Evolutionary conservation across 345 rosid genomes (phyloP), one percentile per base, ranked within the genome.

Genomic region (Geranium brycei): DNA sequence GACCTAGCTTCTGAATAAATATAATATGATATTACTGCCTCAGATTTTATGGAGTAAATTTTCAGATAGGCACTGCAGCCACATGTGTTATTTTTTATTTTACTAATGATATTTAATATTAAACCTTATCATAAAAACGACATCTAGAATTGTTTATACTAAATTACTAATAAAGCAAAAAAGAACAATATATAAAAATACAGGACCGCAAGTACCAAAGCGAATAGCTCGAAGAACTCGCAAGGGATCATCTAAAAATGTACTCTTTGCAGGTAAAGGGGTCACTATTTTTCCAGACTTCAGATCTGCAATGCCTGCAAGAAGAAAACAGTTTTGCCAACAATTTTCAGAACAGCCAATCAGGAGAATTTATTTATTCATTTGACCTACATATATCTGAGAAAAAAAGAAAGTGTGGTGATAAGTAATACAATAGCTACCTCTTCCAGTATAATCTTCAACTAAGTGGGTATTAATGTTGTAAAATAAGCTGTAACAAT

Each of bases 191-290:
- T 4, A 32, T 16, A 38, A 32, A 65, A 62, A 62, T 31, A 57
- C 17, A 57, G 59, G 62, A 65, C 63, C 58, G 64, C 51, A 68
- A 64, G 53, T 82, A 91, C 98, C 97, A 80, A 92, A 92, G 57
- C 98, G 98, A 78, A 92, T 82, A 72, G 98, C 97, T 71, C 98
- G 83, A 67, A 92, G 97, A 72, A 92, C 95, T 51, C 97, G 83
- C 69, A 92, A 78, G 15, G 97, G 98, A 75, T 92, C 98, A 82
- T 92, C 98, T 78, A 89, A 72, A 78, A 92, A 92, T 0, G 98
- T 92, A 67, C 82, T 85, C 75, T 80, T 87, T 66, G 98, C 86
- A 71, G 86, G 81, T 68, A 89, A 72, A 66, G 98, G 98, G 62
- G 98, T 92, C 56, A 83, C 97, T 69, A 92, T 85, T 71, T 72